Evolutionary conservation across 164 flowering plant species (phyloP).

Genomic region (Buxus sempervirens): DNA sequence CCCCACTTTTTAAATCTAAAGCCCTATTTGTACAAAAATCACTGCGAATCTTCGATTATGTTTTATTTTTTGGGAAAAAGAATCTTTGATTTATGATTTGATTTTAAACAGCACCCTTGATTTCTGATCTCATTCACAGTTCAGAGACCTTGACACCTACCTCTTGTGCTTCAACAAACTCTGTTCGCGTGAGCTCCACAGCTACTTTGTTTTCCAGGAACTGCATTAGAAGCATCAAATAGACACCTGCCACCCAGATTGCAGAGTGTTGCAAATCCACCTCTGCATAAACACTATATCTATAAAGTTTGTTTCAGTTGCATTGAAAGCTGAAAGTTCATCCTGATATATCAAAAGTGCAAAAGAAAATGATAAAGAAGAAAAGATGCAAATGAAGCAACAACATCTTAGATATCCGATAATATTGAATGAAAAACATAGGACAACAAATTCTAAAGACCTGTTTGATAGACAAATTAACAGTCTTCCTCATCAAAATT

Average conservation of each 20-base stretch:
- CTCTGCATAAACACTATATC: constrained; percentile 46
- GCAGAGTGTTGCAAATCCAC: constrained; percentile 78
- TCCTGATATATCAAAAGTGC: not conserved
- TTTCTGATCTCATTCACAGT: no score
- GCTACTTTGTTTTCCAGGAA: constrained; percentile 93
- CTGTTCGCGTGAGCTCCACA: constrained; percentile 83
- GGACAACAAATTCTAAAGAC: no score
- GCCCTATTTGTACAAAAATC: no score
- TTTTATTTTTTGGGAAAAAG: no score
- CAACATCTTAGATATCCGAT: not conserved
- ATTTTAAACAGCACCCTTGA: no score
- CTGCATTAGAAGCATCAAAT: constrained; percentile 87
- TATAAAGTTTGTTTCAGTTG: constrained; percentile 6
- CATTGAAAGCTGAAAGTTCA: not conserved
- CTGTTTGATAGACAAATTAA: no score
- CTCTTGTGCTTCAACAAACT: constrained; percentile 91
- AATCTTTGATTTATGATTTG: no score
- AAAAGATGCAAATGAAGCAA: not conserved
- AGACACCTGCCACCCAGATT: constrained; percentile 88
- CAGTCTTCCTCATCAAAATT: no score
- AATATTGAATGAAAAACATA: no score
- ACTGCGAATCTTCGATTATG: no score
- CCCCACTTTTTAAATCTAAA: no score
- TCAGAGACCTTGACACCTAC: constrained; percentile 42
- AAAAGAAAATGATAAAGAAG: not conserved